Evolutionary conservation across 345 rosid genomes (phyloP).

Genomic region (Eucalyptus marginata): DNA sequence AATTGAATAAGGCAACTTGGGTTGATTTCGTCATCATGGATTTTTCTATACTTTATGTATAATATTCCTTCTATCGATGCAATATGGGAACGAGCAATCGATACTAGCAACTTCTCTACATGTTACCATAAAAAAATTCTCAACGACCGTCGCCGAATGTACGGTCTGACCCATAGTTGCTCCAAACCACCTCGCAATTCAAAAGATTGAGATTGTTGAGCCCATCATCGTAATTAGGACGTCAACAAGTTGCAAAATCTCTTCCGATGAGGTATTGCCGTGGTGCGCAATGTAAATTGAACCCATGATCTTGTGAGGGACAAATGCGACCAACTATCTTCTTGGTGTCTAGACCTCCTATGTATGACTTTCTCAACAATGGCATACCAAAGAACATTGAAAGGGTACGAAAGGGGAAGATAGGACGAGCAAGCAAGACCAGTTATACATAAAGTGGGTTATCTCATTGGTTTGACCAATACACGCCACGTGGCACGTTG

Average conservation of each 20-base stretch:
- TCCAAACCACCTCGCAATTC: not conserved
- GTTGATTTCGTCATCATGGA: not conserved
- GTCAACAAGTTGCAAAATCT: not conserved
- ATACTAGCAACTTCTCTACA: not conserved
- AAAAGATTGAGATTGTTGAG: not conserved
- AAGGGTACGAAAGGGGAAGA: not conserved
- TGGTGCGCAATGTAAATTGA: not conserved
- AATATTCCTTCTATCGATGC: not conserved
- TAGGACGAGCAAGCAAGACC: not conserved
- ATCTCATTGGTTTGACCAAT: not conserved
- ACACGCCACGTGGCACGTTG: not conserved
- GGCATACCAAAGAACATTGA: not conserved
- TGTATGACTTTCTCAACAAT: not conserved
- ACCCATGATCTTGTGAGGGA: not conserved
- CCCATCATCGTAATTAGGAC: not conserved
- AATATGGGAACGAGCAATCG: accelerated
- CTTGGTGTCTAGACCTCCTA: not conserved
- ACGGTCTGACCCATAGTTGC: not conserved
- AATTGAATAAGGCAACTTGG: not conserved
- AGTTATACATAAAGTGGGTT: not conserved
- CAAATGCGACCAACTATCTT: not conserved
- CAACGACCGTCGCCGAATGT: accelerated
- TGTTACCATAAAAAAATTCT: not conserved
- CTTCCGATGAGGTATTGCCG: not conserved
- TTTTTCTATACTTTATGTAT: not conserved